phyloP scores from a whole-genome alignment of 805 yeast genomes.

The Ogataea paraovalis region DNA sequence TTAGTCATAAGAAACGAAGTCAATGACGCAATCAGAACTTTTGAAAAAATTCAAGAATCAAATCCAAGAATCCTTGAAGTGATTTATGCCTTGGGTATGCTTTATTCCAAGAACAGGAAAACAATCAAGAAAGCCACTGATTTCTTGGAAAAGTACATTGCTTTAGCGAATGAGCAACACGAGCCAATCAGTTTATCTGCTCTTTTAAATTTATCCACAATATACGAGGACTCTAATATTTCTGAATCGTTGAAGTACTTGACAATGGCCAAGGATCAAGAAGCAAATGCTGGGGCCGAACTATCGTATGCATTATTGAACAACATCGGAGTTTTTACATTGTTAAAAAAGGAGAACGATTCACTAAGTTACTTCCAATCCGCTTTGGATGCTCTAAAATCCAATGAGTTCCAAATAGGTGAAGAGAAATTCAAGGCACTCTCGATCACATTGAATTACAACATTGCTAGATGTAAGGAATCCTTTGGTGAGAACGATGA shows the following conservation, averaged over 20 bases:
- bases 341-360: constrained; percentile 43
- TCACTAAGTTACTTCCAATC: constrained; percentile 51
- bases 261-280: constrained; percentile 43
- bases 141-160: constrained; percentile 66
- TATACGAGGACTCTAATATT: constrained; percentile 64
- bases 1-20: constrained; percentile 67
- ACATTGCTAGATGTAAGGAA: constrained; percentile 67
- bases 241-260: constrained; percentile 65
- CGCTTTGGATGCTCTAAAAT: constrained; percentile 36
- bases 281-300: constrained; percentile 37
- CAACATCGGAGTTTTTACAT: constrained; percentile 81
- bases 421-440: constrained; percentile 25
- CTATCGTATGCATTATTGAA: constrained; percentile 62
- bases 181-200: constrained; percentile 65
- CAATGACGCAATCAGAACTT: constrained; percentile 82
- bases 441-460: constrained; percentile 53
- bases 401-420: constrained; percentile 4
- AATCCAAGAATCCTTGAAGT: constrained; percentile 72
- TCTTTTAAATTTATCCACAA: constrained; percentile 59
- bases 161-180: constrained; percentile 50
- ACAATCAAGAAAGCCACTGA: constrained; percentile 50
- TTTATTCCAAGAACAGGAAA: constrained; percentile 50
- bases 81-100: constrained; percentile 67
- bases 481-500: constrained; percentile 27
- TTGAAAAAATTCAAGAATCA: constrained; percentile 66